Percentiles rank a stretch among this genome's conserved stretches.
Evolutionary conservation across 1,284 basidiomycete genomes (phyloP).

Genomic region (Cutaneotrichosporon arboriforme): DNA sequence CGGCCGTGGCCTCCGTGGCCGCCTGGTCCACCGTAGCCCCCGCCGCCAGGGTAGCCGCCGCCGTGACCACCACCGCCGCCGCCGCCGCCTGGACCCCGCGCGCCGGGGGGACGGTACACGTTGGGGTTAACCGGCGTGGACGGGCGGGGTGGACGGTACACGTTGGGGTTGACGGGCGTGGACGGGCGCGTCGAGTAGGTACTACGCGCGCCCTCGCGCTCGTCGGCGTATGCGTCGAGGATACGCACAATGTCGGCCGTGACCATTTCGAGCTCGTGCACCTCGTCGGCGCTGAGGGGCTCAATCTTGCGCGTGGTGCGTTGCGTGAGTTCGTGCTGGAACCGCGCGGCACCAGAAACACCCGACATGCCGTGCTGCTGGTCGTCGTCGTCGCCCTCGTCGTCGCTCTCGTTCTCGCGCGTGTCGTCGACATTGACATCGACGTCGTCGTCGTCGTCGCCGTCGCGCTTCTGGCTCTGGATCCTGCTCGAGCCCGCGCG

Average conservation of each 20-base stretch:
- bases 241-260: conserved; percentile 68
- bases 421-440: conserved; percentile 39
- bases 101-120: conserved; percentile 8
- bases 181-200: conserved; percentile 22
- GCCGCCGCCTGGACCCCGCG: conserved; percentile 1
- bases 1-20: no score
- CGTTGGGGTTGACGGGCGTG: conserved; percentile 7
- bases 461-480: conserved; percentile 12
- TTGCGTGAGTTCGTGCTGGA: conserved; percentile 15
- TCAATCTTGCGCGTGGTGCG: conserved; percentile 20
- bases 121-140: not conserved
- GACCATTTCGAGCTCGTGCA: conserved; percentile 66
- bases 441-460: conserved; percentile 21
- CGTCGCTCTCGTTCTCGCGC: conserved; percentile 54
- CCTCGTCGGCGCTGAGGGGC: conserved; percentile 59
- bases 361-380: conserved; percentile 6
- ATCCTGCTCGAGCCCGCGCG: conserved; percentile 21
- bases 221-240: conserved; percentile 49
- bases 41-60: no score
- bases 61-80: conserved; percentile 3
- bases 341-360: conserved; percentile 1
- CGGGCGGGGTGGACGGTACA: conserved; percentile 5
- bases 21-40: no score
- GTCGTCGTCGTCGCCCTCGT: conserved; percentile 55
- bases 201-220: conserved; percentile 33